These are phyloP conservation scores for Carex arenaria DNA, from an alignment of 202 grass and related monocot genomes.

Conservation along the genomic window DNA sequence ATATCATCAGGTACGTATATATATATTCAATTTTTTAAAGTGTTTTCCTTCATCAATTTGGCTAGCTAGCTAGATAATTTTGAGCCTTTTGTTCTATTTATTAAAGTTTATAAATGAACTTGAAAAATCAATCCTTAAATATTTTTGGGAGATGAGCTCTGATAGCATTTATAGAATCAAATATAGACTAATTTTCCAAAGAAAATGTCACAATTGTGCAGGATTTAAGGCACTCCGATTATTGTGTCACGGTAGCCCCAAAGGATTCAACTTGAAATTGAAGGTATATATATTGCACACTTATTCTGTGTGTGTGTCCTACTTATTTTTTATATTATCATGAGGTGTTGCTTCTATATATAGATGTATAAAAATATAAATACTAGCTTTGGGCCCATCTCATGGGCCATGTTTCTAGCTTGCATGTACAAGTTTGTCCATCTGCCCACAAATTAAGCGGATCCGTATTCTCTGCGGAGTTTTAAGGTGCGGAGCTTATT, in stretches of 20 bases:
- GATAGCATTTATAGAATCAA: background rate
- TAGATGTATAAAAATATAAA: background rate
- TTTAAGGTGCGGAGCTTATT: too few relatives aligned
- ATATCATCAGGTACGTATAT: slow-evolving; percentile 23
- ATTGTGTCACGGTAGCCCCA: background rate
- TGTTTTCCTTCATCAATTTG: background rate
- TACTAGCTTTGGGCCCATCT: background rate
- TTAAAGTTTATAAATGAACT: background rate
- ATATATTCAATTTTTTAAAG: background rate
- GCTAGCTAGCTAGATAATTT: background rate
- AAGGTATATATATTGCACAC: background rate
- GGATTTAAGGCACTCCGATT: background rate
- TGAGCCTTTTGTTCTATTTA: background rate
- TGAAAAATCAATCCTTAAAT: background rate
- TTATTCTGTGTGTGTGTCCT: background rate
- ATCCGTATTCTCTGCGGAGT: too few relatives aligned
- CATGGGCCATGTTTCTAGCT: background rate
- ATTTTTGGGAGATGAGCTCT: background rate
- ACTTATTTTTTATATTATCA: background rate
- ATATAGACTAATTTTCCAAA: background rate
- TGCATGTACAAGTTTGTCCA: background rate
- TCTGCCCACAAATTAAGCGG: background rate
- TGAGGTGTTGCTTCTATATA: background rate
- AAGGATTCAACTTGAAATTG: slow-evolving; percentile 10
- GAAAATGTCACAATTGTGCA: background rate